Base-by-base conservation (phyloP, 2,329 filamentous ascomycete species). In the Chaetomium sp. region DNA sequence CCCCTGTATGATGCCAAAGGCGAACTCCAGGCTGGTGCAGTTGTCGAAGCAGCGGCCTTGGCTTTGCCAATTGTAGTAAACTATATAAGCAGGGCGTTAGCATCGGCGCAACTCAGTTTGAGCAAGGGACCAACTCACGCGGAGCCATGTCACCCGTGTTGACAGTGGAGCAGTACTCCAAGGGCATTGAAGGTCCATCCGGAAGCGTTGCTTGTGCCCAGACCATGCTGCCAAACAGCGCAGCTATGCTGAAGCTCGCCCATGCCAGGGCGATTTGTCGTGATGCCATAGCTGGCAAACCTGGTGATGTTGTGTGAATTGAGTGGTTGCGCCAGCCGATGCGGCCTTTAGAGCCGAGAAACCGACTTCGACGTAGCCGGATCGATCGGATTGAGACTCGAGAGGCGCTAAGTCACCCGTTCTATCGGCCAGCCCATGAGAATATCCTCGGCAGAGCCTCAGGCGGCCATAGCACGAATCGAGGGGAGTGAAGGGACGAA, bases 1-100 rank as follows among this genome's bases (percentile, higher is more conserved):
- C 19, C 77, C 81, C 70, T 91, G 84, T 1, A 93, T 79, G 56
- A 94, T 80, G 68, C 89, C 90, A 67, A 88, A 91, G 47, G 90
- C 89, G 68, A 82, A 90, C 19, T 80, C 70, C 27, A 71, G 70
- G 23, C 73, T 72, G 29, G 76, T 71, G 76, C 91, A 94, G 57
- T 82, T 82, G 57, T 84, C 78, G 57, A 80, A 77, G 74, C 91
- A 94, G 13, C 87, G 82, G 33, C 90, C 90, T 70, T 91, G 87
- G 23, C 89, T 90, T 74, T 92, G 89, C 67, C 77, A 89, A 68
- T 82, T 83, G 67, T 81, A 84, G 35, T 74, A 72, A 68, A 85
- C 86, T 88, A 65, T 49, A 45, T 3, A 61, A 16, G 21, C 1
- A n/a, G 47, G 23, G 51, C 16, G 25, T 56, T 13, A 56, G 27